Conservation (phyloP, 305 asterid genomes). For the Fraxinus sp. region DNA sequence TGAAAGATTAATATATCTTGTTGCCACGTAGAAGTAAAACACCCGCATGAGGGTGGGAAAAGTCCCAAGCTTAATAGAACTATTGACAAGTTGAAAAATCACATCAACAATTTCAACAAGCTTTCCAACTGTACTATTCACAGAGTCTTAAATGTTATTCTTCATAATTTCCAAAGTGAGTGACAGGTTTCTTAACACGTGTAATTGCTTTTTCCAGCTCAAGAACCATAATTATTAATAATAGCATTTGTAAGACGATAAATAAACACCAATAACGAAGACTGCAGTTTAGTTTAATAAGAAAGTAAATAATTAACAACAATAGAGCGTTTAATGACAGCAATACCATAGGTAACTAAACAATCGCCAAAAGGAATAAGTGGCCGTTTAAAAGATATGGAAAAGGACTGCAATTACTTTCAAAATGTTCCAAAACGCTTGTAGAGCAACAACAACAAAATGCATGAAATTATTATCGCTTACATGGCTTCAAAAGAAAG, state of each 20-base stretch:
- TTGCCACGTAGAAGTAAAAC: background rate
- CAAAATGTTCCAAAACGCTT: background rate
- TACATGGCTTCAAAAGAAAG: background rate
- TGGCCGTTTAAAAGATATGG: background rate
- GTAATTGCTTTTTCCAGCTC: background rate
- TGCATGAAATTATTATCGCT: background rate
- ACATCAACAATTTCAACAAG: background rate
- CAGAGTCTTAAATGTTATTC: background rate
- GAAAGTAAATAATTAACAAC: background rate
- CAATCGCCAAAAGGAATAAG: slow-evolving; percentile 1
- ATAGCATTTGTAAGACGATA: background rate
- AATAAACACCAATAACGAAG: background rate
- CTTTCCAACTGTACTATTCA: background rate
- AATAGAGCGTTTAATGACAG: background rate
- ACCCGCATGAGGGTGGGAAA: background rate
- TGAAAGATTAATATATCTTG: slow-evolving; percentile 14
- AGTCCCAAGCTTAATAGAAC: slow-evolving; percentile 13
- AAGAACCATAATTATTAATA: background rate
- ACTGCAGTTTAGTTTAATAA: background rate
- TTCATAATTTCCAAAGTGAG: background rate
- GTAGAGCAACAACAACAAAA: background rate
- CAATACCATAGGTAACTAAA: background rate
- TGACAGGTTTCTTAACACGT: background rate
- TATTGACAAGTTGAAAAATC: slow-evolving; percentile 3
- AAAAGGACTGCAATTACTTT: background rate